Evolutionary conservation across 441 rosid genomes (phyloP), one percentile per base, ranked within the genome.

Genomic region (Populus hybrid): DNA sequence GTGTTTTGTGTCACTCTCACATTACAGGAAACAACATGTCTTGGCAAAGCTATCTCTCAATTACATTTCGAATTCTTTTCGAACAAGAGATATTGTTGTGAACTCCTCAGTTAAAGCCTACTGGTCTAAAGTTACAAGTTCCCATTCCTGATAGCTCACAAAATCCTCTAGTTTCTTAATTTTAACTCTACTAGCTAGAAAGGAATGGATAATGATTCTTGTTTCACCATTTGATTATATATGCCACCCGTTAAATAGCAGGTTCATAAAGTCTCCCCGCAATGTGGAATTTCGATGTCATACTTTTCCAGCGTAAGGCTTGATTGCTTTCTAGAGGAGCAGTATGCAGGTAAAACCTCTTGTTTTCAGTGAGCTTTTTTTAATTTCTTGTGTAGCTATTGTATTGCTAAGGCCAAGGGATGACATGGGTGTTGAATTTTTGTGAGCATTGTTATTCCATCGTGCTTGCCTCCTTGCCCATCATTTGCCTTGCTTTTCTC

Each of bases 401-500:
- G 35, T 69, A 0, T n/a, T n/a, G 9, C 28, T 46, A 67, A 61
- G 24, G 63, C 21, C 23, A 57, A 57, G 63, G 23, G 28, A 21
- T 61, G 28, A 61, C 28, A 61, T 10, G 66, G 66, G 66, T 61
- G 28, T 21, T 61, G 28, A 21, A 10, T 61, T 21, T 61, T 61
- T 26, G 14, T 21, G 26, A 61, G 26, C 28, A 21, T 61, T 61
- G 2, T 61, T n/a, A 21, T 61, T 61, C 26, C 24, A 23, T 61
- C 28, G 10, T 61, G 66, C 66, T 23, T 10, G 42, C 35, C 30
- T 50, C 10, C 11, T 32, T 64, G 35, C 59, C 30, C 46, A 30
- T 59, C 74, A 68, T 76, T 69, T 77, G 76, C 38, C 42, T 69
- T 40, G 8, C 67, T 73, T 42, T 65, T 20, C 30, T 72, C 80